Percentiles rank a stretch among this genome's conserved stretches.
Conservation (phyloP, 768 basidiomycete genomes). For the Podaxis sp. region DNA sequence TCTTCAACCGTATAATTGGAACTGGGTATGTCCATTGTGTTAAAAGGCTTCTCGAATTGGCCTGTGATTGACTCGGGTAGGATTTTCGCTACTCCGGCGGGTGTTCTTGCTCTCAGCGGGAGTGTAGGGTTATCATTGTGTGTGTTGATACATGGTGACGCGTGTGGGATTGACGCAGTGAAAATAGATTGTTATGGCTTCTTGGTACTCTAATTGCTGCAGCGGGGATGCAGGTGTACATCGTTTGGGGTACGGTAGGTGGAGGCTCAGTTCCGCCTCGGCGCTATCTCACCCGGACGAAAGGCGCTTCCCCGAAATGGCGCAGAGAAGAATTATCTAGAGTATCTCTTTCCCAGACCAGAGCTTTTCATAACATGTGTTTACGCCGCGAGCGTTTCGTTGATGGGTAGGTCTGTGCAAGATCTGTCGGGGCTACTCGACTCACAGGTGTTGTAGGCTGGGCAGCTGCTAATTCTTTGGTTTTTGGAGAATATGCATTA, state of each 20-base stretch:
- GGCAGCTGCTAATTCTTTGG: constrained; percentile 42
- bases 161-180: neutral
- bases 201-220: constrained; percentile 30
- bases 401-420: constrained; percentile 30
- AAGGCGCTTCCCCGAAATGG: constrained; percentile 59
- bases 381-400: constrained; percentile 48
- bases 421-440: neutral
- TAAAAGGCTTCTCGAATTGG: neutral
- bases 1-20: constrained; percentile 35
- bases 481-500: constrained; percentile 55
- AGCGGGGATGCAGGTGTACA: constrained; percentile 33
- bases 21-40: constrained; percentile 23
- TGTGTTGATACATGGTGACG: constrained; percentile 4
- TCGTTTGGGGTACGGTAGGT: constrained; percentile 30
- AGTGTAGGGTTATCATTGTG: constrained; percentile 37
- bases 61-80: constrained; percentile 12
- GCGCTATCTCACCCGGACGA: neutral
- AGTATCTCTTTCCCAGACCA: constrained; percentile 55
- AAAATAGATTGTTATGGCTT: constrained; percentile 28
- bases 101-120: constrained; percentile 33
- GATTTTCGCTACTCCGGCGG: constrained; percentile 38
- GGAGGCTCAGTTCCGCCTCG: neutral
- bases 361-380: constrained; percentile 51
- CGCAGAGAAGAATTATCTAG: constrained; percentile 71
- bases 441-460: constrained; percentile 21